Evolutionary conservation across 306 rosid genomes (phyloP).

Genomic region (Begonia masoniana): DNA sequence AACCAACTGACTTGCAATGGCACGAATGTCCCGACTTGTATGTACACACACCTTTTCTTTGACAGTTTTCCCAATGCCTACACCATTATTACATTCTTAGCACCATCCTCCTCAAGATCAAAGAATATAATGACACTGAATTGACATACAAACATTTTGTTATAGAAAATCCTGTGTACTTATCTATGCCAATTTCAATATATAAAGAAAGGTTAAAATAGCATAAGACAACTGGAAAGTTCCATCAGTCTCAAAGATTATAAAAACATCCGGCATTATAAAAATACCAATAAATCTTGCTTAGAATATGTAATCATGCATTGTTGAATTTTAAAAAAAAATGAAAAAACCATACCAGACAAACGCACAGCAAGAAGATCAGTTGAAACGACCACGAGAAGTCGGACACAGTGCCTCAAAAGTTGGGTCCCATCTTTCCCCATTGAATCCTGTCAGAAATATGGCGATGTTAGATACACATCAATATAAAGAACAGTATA

Average conservation of each 20-base stretch:
- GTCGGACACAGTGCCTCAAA: slow-evolving; percentile 95
- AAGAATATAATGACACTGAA: no score
- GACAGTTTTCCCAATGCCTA: slow-evolving; percentile 96
- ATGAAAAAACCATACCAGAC: slow-evolving; percentile 53
- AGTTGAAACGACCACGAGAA: slow-evolving; percentile 88
- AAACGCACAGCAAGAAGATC: slow-evolving; percentile 84
- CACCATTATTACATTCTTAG: slow-evolving; percentile 8
- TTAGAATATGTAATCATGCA: no score
- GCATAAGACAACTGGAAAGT: no score
- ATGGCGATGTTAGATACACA: no score
- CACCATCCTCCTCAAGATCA: no score
- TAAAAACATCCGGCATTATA: no score
- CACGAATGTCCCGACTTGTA: slow-evolving; percentile 99
- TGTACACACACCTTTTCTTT: slow-evolving; percentile 99
- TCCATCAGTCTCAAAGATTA: no score
- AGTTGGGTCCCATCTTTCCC: slow-evolving; percentile 99
- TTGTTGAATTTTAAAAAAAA: neutral
- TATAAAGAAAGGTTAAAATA: no score
- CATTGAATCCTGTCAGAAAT: slow-evolving; percentile 65
- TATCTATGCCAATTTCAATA: no score
- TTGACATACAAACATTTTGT: no score
- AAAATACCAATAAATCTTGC: no score
- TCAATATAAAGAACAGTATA: neutral
- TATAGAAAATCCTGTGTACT: no score
- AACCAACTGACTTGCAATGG: slow-evolving; percentile 96